Base-by-base conservation (phyloP, 495 filamentous ascomycete species). In the Aspergillus sparsus region DNA sequence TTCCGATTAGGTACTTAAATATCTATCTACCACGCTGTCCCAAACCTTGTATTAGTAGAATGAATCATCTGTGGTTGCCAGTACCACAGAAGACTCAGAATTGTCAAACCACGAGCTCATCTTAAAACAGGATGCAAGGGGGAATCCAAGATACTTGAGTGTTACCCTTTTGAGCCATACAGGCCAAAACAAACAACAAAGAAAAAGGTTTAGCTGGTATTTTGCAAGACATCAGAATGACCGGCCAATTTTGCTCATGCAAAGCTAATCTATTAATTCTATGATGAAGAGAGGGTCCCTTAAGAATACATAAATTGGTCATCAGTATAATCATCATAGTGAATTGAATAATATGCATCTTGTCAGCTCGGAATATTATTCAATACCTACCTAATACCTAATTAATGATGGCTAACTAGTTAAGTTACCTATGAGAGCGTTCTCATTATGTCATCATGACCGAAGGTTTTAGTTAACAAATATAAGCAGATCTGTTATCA, bases 41-140 rank as follows among this genome's bases (percentile, higher is more conserved):
- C 21, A 27, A 27, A 27, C 21, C 21, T 3, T 27, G 21, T 27
- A 27, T 27, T 27, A 27, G 21, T 27, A 58, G 45, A 39, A 33
- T 15, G 45, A 34, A 58, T 49, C 53, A 53, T 50, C n/a, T 41
- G 49, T 51, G 9, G 49, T 51, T 51, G 9, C 47, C 47, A 50
- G 5, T 50, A 9, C 6, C 47, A 6, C 34, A 27, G 33, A 36
- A 41, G 15, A 46, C 55, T 53, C 52, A 54, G 41, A 47, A 32
- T 18, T 18, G 44, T 59, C 61, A 35, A 44, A 60, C 62, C 66
- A 68, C 66, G 66, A 68, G 63, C 63, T 57, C 53, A 52, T 34
- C 57, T 15, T 27, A 61, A 63, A 57, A 37, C 49, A 57, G 53
- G 62, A 64, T 52, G 61, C 66, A 65, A 68, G 61, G 66, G 61